Conservation (phyloP, 306 rosid species). For the Ceratonia siliqua region DNA sequence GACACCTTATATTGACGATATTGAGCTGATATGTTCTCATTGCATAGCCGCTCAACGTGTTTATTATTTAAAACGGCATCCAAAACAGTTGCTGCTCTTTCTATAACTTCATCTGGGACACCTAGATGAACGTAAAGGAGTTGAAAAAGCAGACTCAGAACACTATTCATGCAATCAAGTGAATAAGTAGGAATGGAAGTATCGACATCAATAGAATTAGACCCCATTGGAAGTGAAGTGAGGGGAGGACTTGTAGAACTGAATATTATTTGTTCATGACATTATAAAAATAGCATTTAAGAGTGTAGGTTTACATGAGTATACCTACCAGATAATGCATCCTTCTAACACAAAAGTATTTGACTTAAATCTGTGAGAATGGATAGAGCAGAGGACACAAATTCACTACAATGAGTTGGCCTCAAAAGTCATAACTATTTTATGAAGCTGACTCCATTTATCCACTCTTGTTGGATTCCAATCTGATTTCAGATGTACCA, state of each 20-base stretch:
- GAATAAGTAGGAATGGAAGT: neutral
- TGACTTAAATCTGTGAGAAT: too few relatives aligned
- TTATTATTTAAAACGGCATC: constrained; percentile 60
- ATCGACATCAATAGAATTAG: neutral
- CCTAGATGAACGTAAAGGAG: constrained; percentile 43
- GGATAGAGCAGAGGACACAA: neutral
- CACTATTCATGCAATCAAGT: neutral
- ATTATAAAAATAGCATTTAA: neutral
- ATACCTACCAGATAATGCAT: neutral
- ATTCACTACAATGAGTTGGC: neutral
- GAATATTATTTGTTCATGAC: neutral
- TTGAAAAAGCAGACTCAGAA: neutral
- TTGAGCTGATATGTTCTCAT: constrained; percentile 60
- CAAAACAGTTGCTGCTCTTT: constrained; percentile 78
- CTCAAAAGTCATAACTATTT: neutral
- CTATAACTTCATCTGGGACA: constrained; percentile 72
- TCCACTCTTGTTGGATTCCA: neutral
- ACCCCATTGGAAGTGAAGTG: neutral
- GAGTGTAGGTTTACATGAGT: neutral
- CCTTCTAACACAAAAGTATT: neutral
- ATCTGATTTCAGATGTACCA: neutral
- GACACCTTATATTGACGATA: constrained; percentile 73
- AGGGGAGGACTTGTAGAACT: neutral
- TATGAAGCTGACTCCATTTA: neutral
- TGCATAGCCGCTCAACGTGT: constrained; percentile 57